phyloP scores from a whole-genome alignment of 352 stramenopile species.

The Hyaloperonospora brassicae region DNA sequence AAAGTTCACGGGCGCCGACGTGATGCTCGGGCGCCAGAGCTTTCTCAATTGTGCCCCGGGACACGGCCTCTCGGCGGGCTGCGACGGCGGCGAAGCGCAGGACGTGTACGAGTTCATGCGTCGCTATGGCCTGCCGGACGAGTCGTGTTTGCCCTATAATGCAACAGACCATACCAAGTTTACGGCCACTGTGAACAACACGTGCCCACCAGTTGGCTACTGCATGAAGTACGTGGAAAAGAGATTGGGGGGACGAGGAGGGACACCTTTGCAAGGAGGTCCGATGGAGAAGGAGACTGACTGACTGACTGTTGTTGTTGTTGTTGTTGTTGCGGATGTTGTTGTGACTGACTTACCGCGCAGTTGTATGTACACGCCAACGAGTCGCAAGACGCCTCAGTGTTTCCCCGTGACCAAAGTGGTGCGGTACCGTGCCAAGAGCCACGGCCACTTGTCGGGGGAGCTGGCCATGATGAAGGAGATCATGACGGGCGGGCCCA shows the following conservation, averaged over 20 bases:
- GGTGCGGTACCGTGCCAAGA: constrained; percentile 75
- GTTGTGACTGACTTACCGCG: neutral
- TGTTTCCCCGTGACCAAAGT: constrained; percentile 76
- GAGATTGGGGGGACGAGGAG: neutral
- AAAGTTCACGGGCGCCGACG: constrained; percentile 50
- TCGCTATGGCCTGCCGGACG: constrained; percentile 62
- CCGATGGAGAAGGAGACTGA: too few relatives aligned
- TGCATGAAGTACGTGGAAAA: constrained; percentile 67
- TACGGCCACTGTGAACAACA: constrained; percentile 41
- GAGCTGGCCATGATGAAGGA: constrained; percentile 83
- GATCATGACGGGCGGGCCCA: constrained; percentile 69
- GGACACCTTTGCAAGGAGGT: neutral
- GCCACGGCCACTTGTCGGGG: constrained; percentile 53
- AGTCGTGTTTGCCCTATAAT: constrained; percentile 77
- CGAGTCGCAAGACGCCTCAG: constrained; percentile 30
- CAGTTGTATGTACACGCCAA: constrained; percentile 73
- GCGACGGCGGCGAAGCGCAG: constrained; percentile 56
- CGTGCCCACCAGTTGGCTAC: constrained; percentile 63
- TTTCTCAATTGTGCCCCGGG: constrained; percentile 77
- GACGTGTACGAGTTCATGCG: constrained; percentile 82
- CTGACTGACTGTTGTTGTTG: too few relatives aligned
- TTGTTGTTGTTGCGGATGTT: neutral
- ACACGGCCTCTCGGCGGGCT: constrained; percentile 56
- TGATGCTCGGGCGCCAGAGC: constrained; percentile 73
- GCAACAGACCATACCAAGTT: constrained; percentile 81